Percentiles rank a stretch among this genome's conserved stretches.
Evolutionary conservation across 1,139 yeast species (phyloP).

Genomic region (Hyphopichia buzzinii): DNA sequence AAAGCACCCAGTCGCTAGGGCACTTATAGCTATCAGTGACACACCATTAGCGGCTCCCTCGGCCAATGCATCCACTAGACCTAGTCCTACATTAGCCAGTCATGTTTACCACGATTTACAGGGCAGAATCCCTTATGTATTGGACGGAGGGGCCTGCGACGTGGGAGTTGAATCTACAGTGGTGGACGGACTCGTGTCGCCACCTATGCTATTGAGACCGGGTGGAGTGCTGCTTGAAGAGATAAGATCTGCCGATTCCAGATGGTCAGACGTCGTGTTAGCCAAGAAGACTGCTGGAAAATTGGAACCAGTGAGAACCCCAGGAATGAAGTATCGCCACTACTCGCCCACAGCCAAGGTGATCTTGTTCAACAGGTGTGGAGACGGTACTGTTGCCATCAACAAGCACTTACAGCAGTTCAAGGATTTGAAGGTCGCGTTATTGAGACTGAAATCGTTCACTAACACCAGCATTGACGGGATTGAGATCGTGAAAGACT

Average conservation of each 20-base stretch:
- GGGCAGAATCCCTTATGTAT: constrained; percentile 76
- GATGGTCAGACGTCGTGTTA: constrained; percentile 61
- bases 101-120: constrained; percentile 81
- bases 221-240: constrained; percentile 90
- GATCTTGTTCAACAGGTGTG: constrained; percentile 57
- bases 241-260: constrained; percentile 50
- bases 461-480: constrained; percentile 16
- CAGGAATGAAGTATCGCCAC: constrained; percentile 97
- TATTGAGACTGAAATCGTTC: constrained; percentile 44
- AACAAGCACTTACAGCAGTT: constrained; percentile 22
- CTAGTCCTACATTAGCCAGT: constrained; percentile 85
- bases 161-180: constrained; percentile 96
- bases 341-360: constrained; percentile 91
- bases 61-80: constrained; percentile 93
- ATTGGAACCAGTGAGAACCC: constrained; percentile 79
- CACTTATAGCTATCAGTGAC: constrained; percentile 81
- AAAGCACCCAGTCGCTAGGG: constrained; percentile 82
- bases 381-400: constrained; percentile 39
- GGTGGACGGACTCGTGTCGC: constrained; percentile 78
- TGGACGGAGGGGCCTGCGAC: constrained; percentile 89
- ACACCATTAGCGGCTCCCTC: constrained; percentile 96
- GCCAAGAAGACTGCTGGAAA: constrained; percentile 67
- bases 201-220: constrained; percentile 88
- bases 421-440: constrained; percentile 37
- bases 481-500: constrained; percentile 36